Base-by-base conservation (phyloP, 192 early-diverging fungal species). In the Paraglomus brasilianum region DNA sequence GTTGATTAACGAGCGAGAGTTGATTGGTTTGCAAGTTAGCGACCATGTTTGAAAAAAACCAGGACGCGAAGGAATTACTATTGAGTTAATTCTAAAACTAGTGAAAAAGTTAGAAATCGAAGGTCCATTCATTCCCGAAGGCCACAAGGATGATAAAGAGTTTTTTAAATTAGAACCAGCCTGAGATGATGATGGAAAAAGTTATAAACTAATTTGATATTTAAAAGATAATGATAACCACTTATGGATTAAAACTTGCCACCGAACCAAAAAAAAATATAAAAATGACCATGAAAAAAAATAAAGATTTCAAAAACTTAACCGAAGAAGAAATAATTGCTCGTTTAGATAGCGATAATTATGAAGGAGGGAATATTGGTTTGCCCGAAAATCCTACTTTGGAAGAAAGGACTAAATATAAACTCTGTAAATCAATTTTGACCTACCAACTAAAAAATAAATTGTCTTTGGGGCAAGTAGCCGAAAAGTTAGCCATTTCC, bases 351-450 rank as follows among this genome's bases (percentile, higher is more conserved):
- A 4, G 21, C n/a, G 21, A 57, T 9, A 17, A 57, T 57, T 57
- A 57, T 21, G 55, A 57, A 17, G 55, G 55, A 57, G 55, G 55
- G 21, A 57, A 57, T 57, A 57, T 57, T 57, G 55, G 55, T 17
- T 57, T 57, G 21, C 55, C 30, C 15, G 21, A 57, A 57, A 57
- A 57, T 17, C 21, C 55, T 17, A 57, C 55, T 21, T 57, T 57
- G 55, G 55, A 57, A 57, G 55, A 57, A 57, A 57, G 55, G 21
- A 57, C 55, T 17, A 57, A 57, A 57, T 57, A 57, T 57, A 57
- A 22, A 57, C 11, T 57, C n/a, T 57, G 55, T 22, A 57, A 57
- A 57, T 4, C 3, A 17, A 57, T 57, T 57, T 22, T 57, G 21
- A 57, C 55, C 21, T 57, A 57, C 21, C 55, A 57, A 22, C 21